phyloP scores from a whole-genome alignment of 768 basidiomycete genomes.

The Mycena alexandri region DNA sequence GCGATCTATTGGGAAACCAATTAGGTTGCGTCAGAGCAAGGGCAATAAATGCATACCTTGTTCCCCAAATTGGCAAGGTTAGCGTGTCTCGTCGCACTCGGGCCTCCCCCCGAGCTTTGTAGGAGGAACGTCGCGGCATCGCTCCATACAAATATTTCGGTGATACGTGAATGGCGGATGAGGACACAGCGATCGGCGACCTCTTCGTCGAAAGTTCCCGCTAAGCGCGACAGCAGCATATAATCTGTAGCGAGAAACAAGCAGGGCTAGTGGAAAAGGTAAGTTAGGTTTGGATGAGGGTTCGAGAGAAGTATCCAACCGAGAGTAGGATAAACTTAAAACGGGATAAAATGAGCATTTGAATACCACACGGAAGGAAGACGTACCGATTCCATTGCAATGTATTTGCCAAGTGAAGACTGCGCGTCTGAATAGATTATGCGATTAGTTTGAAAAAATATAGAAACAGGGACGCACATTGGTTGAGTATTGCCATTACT shows the following conservation, averaged over 20 bases:
- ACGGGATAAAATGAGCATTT: no score
- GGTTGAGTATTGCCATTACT: neutral
- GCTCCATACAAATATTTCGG: constrained; percentile 59
- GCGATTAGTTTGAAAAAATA: neutral
- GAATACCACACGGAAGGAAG: no score
- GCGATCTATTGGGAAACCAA: constrained; percentile 46
- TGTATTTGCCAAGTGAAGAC: constrained; percentile 1
- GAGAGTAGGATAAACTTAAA: constrained; percentile 34
- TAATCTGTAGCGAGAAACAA: constrained; percentile 70
- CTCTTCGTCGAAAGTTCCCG: constrained; percentile 46
- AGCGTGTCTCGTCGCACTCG: constrained; percentile 45
- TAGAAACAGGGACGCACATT: neutral
- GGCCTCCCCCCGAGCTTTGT: constrained; percentile 56
- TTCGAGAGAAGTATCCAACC: neutral
- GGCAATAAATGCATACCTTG: constrained; percentile 38
- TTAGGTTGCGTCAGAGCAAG: neutral
- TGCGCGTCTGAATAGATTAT: constrained; percentile 5
- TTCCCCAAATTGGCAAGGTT: constrained; percentile 38
- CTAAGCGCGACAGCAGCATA: constrained; percentile 63
- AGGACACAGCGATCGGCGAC: constrained; percentile 53
- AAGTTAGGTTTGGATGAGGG: neutral
- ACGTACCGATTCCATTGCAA: constrained; percentile 22
- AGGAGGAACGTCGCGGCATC: constrained; percentile 67
- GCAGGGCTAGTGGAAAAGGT: constrained; percentile 57
- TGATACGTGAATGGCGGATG: constrained; percentile 54